Evolutionary conservation across 1,284 basidiomycete genomes (phyloP).

Genomic region (Trametes polyzona): DNA sequence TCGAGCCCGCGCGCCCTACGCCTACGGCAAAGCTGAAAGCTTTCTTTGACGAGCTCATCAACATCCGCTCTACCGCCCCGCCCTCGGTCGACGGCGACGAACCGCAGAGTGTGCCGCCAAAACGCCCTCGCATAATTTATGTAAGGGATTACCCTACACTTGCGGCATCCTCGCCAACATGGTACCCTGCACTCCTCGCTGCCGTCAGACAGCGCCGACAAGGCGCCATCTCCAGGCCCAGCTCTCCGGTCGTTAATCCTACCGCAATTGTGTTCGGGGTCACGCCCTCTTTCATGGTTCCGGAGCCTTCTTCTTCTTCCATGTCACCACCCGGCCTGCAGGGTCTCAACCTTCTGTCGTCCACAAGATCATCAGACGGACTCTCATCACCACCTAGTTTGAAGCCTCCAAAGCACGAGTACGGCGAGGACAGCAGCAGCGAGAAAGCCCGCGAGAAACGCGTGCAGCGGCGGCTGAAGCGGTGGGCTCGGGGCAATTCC

Average conservation of each 20-base stretch:
- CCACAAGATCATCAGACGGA: slow-evolving; percentile 15
- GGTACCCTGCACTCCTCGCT: slow-evolving; percentile 80
- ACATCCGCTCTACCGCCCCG: slow-evolving; percentile 49
- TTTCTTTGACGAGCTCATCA: slow-evolving; percentile 78
- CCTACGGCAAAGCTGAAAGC: slow-evolving; percentile 59
- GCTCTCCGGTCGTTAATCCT: slow-evolving; percentile 64
- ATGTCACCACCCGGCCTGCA: slow-evolving; percentile 36
- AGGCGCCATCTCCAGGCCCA: slow-evolving; percentile 57
- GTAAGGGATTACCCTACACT: slow-evolving; percentile 82
- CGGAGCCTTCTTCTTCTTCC: slow-evolving; percentile 30
- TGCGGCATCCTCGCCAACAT: slow-evolving; percentile 68
- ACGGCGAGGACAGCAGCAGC: slow-evolving; percentile 65
- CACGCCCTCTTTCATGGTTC: slow-evolving; percentile 69
- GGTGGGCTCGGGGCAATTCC: slow-evolving; percentile 69
- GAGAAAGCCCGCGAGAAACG: slow-evolving; percentile 70
- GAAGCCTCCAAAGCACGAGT: slow-evolving; percentile 47
- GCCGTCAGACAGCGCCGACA: slow-evolving; percentile 76
- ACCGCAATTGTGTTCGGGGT: slow-evolving; percentile 84
- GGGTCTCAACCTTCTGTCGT: slow-evolving; percentile 38
- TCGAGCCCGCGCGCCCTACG: slow-evolving; percentile 33
- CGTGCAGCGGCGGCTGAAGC: slow-evolving; percentile 64
- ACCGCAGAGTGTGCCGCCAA: slow-evolving; percentile 28
- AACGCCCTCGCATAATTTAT: slow-evolving; percentile 77
- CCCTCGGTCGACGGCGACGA: slow-evolving; percentile 29
- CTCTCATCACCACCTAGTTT: slow-evolving; percentile 6